Conservation (phyloP, 1,284 basidiomycete species). For the Rhodotorula sp. region DNA sequence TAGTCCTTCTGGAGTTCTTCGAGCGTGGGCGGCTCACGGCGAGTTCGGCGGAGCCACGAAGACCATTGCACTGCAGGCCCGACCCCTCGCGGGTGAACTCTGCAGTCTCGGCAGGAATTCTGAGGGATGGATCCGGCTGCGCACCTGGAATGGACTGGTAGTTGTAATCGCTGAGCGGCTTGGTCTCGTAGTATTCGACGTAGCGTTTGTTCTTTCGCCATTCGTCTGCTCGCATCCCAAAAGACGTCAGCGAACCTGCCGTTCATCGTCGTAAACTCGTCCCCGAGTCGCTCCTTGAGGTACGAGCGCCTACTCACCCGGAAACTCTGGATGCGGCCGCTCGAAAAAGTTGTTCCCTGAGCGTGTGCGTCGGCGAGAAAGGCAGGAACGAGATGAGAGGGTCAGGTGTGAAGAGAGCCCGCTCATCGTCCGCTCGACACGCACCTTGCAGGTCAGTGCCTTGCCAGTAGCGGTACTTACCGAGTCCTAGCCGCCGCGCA, state of each 20-base stretch:
- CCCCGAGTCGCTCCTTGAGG: background rate
- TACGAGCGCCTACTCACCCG: background rate
- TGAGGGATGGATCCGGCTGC: background rate
- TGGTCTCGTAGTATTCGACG: conserved; percentile 29
- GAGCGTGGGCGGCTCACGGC: conserved; percentile 21
- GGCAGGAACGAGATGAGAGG: no score
- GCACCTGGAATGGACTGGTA: conserved; percentile 15
- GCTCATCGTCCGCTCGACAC: background rate
- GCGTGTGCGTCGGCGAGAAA: background rate
- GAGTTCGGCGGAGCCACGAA: conserved; percentile 33
- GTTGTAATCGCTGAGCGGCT: conserved; percentile 31
- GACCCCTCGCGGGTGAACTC: background rate
- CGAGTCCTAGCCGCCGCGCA: conserved; percentile 25
- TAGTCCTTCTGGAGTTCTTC: conserved; percentile 25
- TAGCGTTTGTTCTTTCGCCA: conserved; percentile 36
- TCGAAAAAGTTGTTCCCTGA: conserved; percentile 39
- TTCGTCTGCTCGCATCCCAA: conserved; percentile 10
- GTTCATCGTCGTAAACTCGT: no score
- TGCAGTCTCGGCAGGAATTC: background rate
- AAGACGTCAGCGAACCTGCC: background rate
- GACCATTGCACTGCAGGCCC: conserved; percentile 33
- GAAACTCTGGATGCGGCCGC: conserved; percentile 18
- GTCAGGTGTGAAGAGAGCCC: no score
- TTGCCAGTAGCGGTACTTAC: conserved; percentile 33
- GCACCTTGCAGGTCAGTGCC: conserved; percentile 36